Percentiles rank a stretch among this genome's conserved stretches.
Conservation (phyloP, 2,329 filamentous ascomycete species). For the Colletotrichum trifolii region DNA sequence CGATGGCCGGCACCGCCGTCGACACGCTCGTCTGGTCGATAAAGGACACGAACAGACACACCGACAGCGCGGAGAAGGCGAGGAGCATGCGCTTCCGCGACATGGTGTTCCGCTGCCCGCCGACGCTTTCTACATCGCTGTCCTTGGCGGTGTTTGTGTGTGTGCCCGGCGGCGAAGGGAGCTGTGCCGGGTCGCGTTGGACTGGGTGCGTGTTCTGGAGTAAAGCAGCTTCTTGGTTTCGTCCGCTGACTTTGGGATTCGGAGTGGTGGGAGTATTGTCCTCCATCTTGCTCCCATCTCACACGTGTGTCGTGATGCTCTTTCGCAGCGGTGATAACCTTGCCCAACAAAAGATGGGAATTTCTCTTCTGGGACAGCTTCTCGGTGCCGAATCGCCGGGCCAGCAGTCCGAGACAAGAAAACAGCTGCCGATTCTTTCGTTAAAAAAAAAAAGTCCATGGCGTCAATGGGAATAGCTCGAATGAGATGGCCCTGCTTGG, state of each 20-base stretch:
- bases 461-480: constrained; percentile 1
- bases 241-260: background rate
- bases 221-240: background rate
- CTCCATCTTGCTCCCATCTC: constrained; percentile 19
- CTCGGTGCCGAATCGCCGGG: constrained; percentile 30
- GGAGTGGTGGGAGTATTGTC: background rate
- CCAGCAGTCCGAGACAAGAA: constrained; percentile 1
- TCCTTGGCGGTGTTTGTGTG: constrained; percentile 2
- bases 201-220: background rate
- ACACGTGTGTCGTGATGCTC: background rate
- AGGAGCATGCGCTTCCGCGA: constrained; percentile 46
- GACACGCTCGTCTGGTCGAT: constrained; percentile 51
- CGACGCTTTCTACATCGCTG: constrained; percentile 40
- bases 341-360: no score
- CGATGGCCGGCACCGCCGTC: constrained; percentile 51
- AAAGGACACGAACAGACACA: constrained; percentile 48
- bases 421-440: background rate
- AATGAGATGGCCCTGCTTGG: no score
- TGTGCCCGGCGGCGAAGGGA: background rate
- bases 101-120: constrained; percentile 48
- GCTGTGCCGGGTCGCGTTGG: background rate
- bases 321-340: background rate
- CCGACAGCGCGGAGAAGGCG: constrained; percentile 43
- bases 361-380: no score
- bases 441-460: constrained; percentile 11